Base-by-base conservation (phyloP, 2,329 filamentous ascomycete genomes). In the Aspergillus unguis region DNA sequence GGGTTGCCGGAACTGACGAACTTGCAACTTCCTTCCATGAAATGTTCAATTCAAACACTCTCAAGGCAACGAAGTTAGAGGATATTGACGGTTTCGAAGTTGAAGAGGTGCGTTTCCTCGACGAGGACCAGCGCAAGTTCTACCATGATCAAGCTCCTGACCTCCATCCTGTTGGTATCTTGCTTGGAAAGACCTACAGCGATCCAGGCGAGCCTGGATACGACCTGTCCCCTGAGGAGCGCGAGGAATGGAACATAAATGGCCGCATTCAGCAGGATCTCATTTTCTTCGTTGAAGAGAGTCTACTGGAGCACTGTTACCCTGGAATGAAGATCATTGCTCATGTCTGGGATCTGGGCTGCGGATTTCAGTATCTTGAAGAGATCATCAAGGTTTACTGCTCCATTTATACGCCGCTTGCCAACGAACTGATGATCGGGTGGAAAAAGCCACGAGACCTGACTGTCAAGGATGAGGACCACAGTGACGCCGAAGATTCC, bases 221-320 rank as follows among this genome's bases (percentile, higher is more conserved):
- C 54, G 72, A 76, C 47, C 58, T 76, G 44, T 70, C 61, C 27
- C 59, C 63, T 2, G 65, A 67, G n/a, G 68, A 73, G 31, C 58
- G 55, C n/a, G n/a, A 54, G 9, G 55, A 63, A 23, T 63, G 65
- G 62, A 53, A 60, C 8, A 48, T 58, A 5, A 58, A 58, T 4
- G 52, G 49, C n/a, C 49, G 32, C 5, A 62, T 56, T 1, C n/a
- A 40, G 35, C 62, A 65, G 28, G 63, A 73, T 49, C 76, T 76
- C 44, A 73, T 77, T 9, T 85, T 95, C 58, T 83, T 87, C 63
- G 65, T 96, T 3, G 91, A 96, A 55, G 80, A 83, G 27, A 68
- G 78, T 4, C 67, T 83, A 2, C 70, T 87, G 17, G 55, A 75
- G 28, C 74, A 81, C 50, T 82, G 87, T 63, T 80, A 81, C 53